A percentile compares a stretch with the other conserved stretches of the same genome.
Conservation (phyloP, 176 grass and related monocot genomes). For the Rhynchospora pubera region DNA sequence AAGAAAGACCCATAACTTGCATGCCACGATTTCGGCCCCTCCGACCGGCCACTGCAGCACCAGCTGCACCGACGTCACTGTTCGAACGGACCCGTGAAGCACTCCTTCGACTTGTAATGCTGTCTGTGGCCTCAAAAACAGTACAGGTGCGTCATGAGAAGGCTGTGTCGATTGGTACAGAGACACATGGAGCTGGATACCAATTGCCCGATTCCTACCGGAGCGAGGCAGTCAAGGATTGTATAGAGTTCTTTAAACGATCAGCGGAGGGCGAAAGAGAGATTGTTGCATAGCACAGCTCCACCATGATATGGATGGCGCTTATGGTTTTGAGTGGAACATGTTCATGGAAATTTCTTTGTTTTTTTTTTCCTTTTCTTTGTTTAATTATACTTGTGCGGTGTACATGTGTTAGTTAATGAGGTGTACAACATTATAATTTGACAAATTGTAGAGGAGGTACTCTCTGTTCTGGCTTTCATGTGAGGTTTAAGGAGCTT, state of each 20-base stretch:
- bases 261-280: conserved; percentile 48
- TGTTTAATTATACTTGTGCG: not conserved
- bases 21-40: conserved; percentile 45
- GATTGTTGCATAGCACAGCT: conserved; percentile 23
- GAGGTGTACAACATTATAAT: conserved; percentile 5
- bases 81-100: conserved; percentile 60
- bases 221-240: conserved; percentile 61
- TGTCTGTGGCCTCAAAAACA: conserved; percentile 40
- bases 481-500: not conserved
- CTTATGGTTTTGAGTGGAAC: not conserved
- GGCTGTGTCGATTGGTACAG: conserved; percentile 16
- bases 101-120: conserved; percentile 61
- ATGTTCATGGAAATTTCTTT: not conserved
- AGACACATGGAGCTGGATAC: not conserved
- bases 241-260: conserved; percentile 72
- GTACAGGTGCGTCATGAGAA: conserved; percentile 25
- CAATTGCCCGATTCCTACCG: conserved; percentile 40
- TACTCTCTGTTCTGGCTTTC: conserved; percentile 11
- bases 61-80: conserved; percentile 45
- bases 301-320: not conserved
- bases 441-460: not conserved
- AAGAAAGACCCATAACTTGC: conserved; percentile 24
- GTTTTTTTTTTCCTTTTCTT: not conserved
- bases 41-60: conserved; percentile 29
- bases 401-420: conserved; percentile 3